Percentiles rank a stretch among this genome's conserved stretches.
These are phyloP conservation scores for Fusarium euwallaceae DNA, from an alignment of 2,329 filamentous ascomycete genomes.

Conservation along the genomic window DNA sequence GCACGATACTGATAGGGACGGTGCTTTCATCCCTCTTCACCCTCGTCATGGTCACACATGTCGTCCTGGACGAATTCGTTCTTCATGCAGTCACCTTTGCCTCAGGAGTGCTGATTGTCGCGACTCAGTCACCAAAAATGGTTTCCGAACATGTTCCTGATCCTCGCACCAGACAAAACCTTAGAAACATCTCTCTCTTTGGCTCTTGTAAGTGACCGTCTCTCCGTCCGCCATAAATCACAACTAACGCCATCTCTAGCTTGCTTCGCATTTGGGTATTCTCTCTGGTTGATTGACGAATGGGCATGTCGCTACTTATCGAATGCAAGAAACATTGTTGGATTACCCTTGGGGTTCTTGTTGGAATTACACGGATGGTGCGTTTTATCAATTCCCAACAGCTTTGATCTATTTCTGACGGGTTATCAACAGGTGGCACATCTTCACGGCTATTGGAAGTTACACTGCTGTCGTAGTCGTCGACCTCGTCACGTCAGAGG, in stretches of 20 bases:
- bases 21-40: not conserved
- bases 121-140: not conserved
- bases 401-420: not conserved
- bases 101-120: not conserved
- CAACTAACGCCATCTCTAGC: rapidly evolving
- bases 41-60: not conserved
- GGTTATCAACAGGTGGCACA: not conserved
- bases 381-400: not conserved
- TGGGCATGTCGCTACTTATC: not conserved
- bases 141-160: not conserved
- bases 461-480: not conserved
- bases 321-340: not conserved
- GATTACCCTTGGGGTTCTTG: not conserved
- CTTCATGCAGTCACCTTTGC: not conserved
- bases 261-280: not conserved
- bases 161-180: not conserved
- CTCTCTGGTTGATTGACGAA: not conserved
- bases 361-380: not conserved
- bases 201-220: not conserved
- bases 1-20: not conserved
- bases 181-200: not conserved
- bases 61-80: not conserved
- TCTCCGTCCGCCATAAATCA: not conserved
- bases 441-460: not conserved
- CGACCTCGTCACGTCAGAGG: not conserved